phyloP scores from a whole-genome alignment of 2,329 filamentous ascomycete genomes.

The Curvularia eragrostidis region DNA sequence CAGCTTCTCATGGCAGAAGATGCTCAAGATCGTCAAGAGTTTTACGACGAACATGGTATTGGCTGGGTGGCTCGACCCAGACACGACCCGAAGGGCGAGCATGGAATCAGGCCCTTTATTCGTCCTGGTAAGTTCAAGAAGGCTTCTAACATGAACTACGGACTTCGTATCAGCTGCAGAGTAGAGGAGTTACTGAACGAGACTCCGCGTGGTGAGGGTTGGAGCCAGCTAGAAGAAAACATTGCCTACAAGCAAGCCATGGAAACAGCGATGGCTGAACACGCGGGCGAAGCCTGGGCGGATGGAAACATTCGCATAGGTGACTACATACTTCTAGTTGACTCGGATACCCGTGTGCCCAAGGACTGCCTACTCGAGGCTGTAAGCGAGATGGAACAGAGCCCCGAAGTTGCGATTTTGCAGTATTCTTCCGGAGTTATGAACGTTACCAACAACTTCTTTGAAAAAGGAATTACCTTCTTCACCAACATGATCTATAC shows the following conservation, averaged over 20 bases:
- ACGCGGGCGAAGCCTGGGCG: constrained; percentile 74
- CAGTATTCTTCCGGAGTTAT: constrained; percentile 74
- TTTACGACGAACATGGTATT: constrained; percentile 59
- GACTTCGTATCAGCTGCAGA: constrained; percentile 65
- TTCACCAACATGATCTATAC: constrained; percentile 82
- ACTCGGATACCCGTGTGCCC: constrained; percentile 55
- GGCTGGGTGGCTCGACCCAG: constrained; percentile 58
- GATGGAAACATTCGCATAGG: constrained; percentile 86
- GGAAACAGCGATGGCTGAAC: constrained; percentile 67
- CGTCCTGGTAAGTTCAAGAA: constrained; percentile 50
- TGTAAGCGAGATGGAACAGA: constrained; percentile 82
- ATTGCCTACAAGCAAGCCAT: constrained; percentile 51
- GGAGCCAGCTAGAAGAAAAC: constrained; percentile 46
- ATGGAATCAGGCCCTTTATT: constrained; percentile 29
- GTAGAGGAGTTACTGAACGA: constrained; percentile 65
- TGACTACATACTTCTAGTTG: constrained; percentile 77
- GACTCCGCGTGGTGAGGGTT: constrained; percentile 29
- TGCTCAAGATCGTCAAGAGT: constrained; percentile 55
- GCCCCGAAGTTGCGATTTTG: constrained; percentile 78
- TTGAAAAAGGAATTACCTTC: constrained; percentile 79
- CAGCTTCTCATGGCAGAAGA: constrained; percentile 62
- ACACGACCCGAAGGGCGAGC: constrained; percentile 42
- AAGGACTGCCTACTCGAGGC: constrained; percentile 79
- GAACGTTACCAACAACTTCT: constrained; percentile 75
- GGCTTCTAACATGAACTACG: constrained; percentile 79